Base-by-base conservation (phyloP, 495 filamentous ascomycete genomes). In the Lasiosphaeris hirsuta region DNA sequence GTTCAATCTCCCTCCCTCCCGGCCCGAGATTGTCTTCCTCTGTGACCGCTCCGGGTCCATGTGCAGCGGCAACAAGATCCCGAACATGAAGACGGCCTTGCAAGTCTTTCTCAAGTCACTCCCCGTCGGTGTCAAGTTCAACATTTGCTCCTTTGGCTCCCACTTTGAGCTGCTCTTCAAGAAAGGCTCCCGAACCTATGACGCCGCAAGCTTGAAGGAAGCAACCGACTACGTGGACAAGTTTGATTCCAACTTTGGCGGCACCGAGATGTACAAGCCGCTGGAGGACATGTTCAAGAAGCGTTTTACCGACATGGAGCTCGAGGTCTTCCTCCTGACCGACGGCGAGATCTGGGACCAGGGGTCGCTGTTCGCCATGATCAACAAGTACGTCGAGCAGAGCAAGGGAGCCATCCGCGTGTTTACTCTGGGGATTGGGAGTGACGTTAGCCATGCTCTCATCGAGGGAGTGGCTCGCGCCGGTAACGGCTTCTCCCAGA, bases 101-200 rank as follows among this genome's bases (percentile, higher is more conserved):
- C 75, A 74, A 1, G 69, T 89, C n/a, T 87, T 90, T 59, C 72
- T 91, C 35, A 89, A 88, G 60, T 87, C 84, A 0, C 68, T 91
- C n/a, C 87, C 87, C 2, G 58, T 83, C 2, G 86, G 86, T 0
- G 71, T 84, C 47, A 82, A 80, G 63, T 90, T 91, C 74, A 90
- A 91, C 67, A 89, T 90, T 56, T 86, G 83, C 68, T 87, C 83
- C 1, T 91, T 91, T 58, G 87, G 87, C 10, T 71, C 51, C 18
- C 11, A 15, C 0, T 60, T 79, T 59, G 63, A 68, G 0, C 84
- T 86, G 54, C 72, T 92, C 11, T 92, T 87, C 80, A 43, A 37
- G 15, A 14, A 67, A 0, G 76, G 73, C 7, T 86, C 83, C 40
- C 70, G 75, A 54, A 65, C 68, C 0, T 90, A 89, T 61, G 76